These are phyloP conservation scores for Cyclostephanos tholiformis DNA, from an alignment of 108 stramenopile genomes.

Conservation along the genomic window DNA sequence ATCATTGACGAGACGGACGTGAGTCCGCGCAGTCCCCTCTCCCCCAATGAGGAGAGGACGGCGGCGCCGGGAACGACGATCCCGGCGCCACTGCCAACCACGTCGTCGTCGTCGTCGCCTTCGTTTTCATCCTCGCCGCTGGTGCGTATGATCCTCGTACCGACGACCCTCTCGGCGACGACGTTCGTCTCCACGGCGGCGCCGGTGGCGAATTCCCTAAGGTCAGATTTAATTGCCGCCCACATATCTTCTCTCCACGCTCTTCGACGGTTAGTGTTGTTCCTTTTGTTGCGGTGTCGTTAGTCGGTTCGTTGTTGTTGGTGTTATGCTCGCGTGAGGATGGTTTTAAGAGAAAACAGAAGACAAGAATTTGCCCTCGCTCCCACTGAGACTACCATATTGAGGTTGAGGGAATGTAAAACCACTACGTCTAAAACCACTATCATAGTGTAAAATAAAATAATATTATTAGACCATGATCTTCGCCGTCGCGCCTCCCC, in stretches of 20 bases:
- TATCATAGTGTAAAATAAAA: too few relatives aligned
- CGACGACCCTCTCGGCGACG: slow-evolving; percentile 28
- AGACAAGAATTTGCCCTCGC: too few relatives aligned
- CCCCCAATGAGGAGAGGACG: slow-evolving; percentile 5
- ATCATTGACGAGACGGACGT: slow-evolving; percentile 37
- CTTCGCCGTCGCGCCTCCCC: too few relatives aligned
- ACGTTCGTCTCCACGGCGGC: slow-evolving; percentile 46
- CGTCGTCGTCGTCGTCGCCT: too few relatives aligned
- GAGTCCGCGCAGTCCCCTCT: slow-evolving; percentile 13
- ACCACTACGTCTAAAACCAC: too few relatives aligned
- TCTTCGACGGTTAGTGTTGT: neutral
- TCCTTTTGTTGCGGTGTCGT: neutral
- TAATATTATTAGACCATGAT: too few relatives aligned
- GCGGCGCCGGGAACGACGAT: slow-evolving; percentile 2
- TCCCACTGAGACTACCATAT: too few relatives aligned
- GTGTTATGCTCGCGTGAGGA: too few relatives aligned
- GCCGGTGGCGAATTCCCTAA: slow-evolving; percentile 41
- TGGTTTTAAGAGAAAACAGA: too few relatives aligned
- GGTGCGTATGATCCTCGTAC: neutral
- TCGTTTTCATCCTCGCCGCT: neutral
- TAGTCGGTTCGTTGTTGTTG: too few relatives aligned
- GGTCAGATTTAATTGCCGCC: slow-evolving; percentile 52
- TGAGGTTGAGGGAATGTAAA: too few relatives aligned
- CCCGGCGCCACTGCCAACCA: too few relatives aligned
- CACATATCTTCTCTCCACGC: slow-evolving; percentile 40